Conservation (phyloP, 1,284 basidiomycete genomes). For the Pseudozyma flocculosa region DNA sequence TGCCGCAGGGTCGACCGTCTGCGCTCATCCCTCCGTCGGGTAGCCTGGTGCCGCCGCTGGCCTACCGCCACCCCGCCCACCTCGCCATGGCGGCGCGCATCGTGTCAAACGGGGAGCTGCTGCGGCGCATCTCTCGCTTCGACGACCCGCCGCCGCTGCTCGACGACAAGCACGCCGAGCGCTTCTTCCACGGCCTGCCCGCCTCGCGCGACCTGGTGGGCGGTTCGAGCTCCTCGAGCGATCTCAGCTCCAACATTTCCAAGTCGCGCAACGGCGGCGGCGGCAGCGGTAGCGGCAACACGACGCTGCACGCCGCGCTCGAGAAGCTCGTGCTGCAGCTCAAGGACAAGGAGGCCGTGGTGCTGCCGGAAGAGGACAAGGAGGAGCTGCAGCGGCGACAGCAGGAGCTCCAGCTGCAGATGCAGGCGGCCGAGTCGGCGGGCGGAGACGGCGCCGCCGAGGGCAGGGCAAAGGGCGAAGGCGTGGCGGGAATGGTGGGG, state of each 20-base stretch:
- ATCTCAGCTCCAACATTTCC: conserved; percentile 37
- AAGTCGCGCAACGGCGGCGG: conserved; percentile 34
- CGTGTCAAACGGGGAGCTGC: conserved; percentile 34
- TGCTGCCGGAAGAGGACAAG: conserved; percentile 27
- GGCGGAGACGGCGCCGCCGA: conserved; percentile 16
- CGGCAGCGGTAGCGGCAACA: conserved; percentile 45
- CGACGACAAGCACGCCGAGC: conserved; percentile 53
- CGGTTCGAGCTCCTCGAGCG: conserved; percentile 37
- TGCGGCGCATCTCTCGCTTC: conserved; percentile 40
- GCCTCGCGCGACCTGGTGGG: conserved; percentile 46
- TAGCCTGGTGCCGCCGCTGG: conserved; percentile 38
- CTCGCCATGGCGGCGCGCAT: conserved; percentile 41
- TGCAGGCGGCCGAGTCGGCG: conserved; percentile 24
- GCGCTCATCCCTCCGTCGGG: conserved; percentile 41
- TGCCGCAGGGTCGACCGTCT: conserved; percentile 47
- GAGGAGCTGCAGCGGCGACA: conserved; percentile 32
- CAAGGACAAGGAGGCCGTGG: conserved; percentile 28
- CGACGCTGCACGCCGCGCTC: conserved; percentile 37
- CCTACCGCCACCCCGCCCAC: conserved; percentile 42
- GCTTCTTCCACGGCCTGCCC: conserved; percentile 52
- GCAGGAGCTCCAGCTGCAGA: conserved; percentile 36
- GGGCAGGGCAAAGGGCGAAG: neutral
- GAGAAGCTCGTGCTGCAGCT: conserved; percentile 37
- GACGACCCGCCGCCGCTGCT: conserved; percentile 46
- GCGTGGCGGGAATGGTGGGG: conserved; percentile 25